Percentiles rank a stretch among this genome's conserved stretches.
Conservation (phyloP, 2,329 filamentous ascomycete genomes). For the Penicillium sp. region DNA sequence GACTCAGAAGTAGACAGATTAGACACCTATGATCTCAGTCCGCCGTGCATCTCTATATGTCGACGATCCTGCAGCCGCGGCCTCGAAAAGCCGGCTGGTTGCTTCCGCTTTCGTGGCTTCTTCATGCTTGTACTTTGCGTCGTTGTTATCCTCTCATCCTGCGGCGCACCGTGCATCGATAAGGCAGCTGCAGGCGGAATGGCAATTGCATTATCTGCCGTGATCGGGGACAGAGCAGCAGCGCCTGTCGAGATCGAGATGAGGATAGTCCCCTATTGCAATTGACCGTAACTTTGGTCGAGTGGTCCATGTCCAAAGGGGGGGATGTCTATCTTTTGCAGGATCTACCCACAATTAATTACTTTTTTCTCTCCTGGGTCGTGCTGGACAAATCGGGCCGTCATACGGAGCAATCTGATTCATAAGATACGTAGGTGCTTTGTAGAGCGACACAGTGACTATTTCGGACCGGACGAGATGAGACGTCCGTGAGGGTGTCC, state of each 20-base stretch:
- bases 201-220: constrained; percentile 29
- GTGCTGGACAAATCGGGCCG: background rate
- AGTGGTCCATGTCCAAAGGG: background rate
- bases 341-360: background rate
- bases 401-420: background rate
- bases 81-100: constrained; percentile 2
- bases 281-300: background rate
- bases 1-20: background rate
- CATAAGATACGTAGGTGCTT: background rate
- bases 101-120: background rate
- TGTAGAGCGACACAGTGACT: background rate
- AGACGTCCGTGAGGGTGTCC: background rate
- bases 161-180: constrained; percentile 13
- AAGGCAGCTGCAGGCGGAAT: constrained; percentile 27
- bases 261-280: background rate
- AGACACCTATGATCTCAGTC: too few species aligned
- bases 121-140: background rate
- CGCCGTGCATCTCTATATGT: too few species aligned
- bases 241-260: background rate
- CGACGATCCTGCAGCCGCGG: constrained; percentile 1
- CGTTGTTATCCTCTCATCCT: background rate
- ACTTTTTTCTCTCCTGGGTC: background rate
- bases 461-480: background rate
- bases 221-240: constrained; percentile 6
- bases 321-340: background rate